A percentile compares a stretch with the other conserved stretches of the same genome.
Evolutionary conservation across 148 eudicot genomes (phyloP).

Genomic region (Camellia sinensis): DNA sequence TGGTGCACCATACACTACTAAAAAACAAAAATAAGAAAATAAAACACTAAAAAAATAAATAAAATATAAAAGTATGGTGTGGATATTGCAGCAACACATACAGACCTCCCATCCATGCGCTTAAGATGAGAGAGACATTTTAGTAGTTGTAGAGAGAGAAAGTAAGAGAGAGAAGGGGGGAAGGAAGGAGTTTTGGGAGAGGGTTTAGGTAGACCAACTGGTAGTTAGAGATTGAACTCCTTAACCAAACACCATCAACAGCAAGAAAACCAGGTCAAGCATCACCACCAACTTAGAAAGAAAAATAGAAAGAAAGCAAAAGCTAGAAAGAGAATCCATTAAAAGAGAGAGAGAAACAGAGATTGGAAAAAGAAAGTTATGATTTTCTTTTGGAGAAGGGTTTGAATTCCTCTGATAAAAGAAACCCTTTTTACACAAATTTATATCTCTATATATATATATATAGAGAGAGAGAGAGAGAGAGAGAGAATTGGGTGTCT

Average conservation of each 20-base stretch:
- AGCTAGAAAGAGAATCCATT: slow-evolving; percentile 11
- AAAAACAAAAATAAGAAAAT: neutral
- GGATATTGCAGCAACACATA: slow-evolving; percentile 36
- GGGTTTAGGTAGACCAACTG: slow-evolving; percentile 66
- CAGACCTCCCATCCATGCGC: slow-evolving; percentile 38
- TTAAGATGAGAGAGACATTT: slow-evolving; percentile 20
- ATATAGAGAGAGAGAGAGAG: slow-evolving; percentile 12
- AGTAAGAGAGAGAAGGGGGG: slow-evolving; percentile 11
- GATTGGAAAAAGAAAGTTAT: slow-evolving; percentile 26
- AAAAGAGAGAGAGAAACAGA: slow-evolving; percentile 10
- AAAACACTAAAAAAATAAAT: neutral
- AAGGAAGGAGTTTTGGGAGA: slow-evolving; percentile 27
- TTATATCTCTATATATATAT: slow-evolving; percentile 15
- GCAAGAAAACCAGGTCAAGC: slow-evolving; percentile 29
- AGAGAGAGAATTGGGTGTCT: slow-evolving; percentile 8
- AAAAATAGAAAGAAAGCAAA: slow-evolving; percentile 3
- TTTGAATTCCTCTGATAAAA: slow-evolving; percentile 9
- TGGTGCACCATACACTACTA: slow-evolving; percentile 18
- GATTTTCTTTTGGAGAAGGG: slow-evolving; percentile 19
- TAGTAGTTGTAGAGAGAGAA: slow-evolving; percentile 9
- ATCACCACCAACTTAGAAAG: slow-evolving; percentile 21
- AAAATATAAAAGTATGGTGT: slow-evolving; percentile 29
- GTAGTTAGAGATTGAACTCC: slow-evolving; percentile 61
- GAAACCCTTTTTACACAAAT: neutral
- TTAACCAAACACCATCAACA: slow-evolving; percentile 53